Evolutionary conservation across 345 rosid genomes (phyloP), one percentile per base, ranked within the genome.

Genomic region (Moricandia arvensis): DNA sequence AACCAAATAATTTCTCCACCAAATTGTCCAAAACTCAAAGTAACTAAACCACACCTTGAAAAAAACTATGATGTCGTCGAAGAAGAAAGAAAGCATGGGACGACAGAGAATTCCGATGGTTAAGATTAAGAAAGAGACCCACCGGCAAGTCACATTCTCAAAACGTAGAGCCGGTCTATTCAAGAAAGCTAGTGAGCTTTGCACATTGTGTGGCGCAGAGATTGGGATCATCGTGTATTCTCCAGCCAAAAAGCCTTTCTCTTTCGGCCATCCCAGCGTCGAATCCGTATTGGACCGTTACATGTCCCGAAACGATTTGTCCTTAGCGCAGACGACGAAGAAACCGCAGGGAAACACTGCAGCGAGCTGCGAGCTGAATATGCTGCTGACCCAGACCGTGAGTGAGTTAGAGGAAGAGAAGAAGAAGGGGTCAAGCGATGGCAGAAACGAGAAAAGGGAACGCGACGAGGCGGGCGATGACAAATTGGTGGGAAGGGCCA

Each of bases 121-220:
- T 18, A 63, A 18, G 49, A 63, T 63, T 4, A 18, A 57, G 61
- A 57, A 57, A 26, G 61, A 57, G 8, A 57, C 33, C 2, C 61
- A 57, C 7, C 15, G 33, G 16, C 61, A 57, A 11, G 34, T 26
- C 33, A 57, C 61, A 11, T 57, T 57, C 61, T 57, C 61, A 24
- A 57, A 57, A 26, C 33, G 61, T 26, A 57, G 61, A 57, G 61
- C 61, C 8, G 61, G 61, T 57, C 61, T 57, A 6, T 57, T 57
- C 61, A 57, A 57, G 61, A 57, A 57, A 57, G 61, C 61, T 57
- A 57, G 61, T 7, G 61, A 57, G 16, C 61, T 57, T 57, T 57
- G 61, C 61, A 57, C 33, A 5, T 26, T 57, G 33, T 57, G 61
- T 6, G 33, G 61, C 0, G 16, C 33, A 57, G 61, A 57, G 33